phyloP scores from a whole-genome alignment of 805 yeast species.

The Torulaspora microellipsoides region DNA sequence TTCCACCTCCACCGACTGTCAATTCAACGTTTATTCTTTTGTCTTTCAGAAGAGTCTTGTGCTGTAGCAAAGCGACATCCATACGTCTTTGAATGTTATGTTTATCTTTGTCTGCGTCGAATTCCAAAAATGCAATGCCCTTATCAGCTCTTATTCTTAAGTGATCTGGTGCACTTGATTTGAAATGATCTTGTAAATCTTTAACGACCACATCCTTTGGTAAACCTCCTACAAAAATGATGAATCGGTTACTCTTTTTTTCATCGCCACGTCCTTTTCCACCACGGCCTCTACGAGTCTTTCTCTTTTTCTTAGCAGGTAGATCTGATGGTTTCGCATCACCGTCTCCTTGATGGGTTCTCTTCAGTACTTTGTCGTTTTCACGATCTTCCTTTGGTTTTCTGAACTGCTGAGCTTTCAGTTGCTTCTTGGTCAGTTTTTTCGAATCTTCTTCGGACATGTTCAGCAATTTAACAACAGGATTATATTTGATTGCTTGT shows the following conservation, averaged over 20 bases:
- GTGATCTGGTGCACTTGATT: conserved; percentile 64
- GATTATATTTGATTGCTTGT: no score
- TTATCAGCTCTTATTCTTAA: conserved; percentile 77
- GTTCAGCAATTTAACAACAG: not conserved
- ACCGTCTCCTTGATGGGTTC: conserved; percentile 27
- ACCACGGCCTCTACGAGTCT: conserved; percentile 74
- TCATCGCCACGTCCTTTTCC: conserved; percentile 49
- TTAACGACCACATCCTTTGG: conserved; percentile 66
- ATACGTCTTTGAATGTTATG: conserved; percentile 67
- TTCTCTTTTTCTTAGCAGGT: conserved; percentile 55
- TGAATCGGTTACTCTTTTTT: conserved; percentile 56
- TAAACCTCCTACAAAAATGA: conserved; percentile 85
- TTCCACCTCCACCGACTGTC: conserved; percentile 98
- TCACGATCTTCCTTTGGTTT: conserved; percentile 31
- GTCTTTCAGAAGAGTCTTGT: conserved; percentile 63
- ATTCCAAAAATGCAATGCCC: conserved; percentile 91
- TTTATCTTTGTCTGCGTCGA: conserved; percentile 43
- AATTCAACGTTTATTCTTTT: conserved; percentile 91
- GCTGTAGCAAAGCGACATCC: conserved; percentile 81
- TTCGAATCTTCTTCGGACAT: conserved; percentile 23
- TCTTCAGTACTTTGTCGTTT: conserved; percentile 21
- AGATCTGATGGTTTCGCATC: conserved; percentile 29
- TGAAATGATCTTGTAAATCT: conserved; percentile 67
- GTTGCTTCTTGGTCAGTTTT: conserved; percentile 36
- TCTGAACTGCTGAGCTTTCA: conserved; percentile 34